Conservation (phyloP, 208 protist species). For the Trichomonas vaginalis region DNA sequence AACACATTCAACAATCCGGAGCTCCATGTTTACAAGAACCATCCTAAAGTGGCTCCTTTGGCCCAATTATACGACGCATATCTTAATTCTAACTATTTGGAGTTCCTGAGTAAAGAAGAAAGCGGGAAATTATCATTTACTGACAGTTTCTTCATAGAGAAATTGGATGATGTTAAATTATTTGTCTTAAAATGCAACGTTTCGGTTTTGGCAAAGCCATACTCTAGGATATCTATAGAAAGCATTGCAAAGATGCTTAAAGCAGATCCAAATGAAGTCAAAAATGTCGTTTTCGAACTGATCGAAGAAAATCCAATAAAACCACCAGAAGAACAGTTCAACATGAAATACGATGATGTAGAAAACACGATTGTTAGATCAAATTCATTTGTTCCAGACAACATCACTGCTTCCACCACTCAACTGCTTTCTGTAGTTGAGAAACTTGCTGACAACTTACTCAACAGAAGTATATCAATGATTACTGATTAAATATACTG, state of each 20-base stretch:
- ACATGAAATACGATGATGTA: not conserved
- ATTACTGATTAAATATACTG: too few species aligned
- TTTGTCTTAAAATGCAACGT: not conserved
- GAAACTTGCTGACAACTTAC: too few species aligned
- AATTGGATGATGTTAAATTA: not conserved
- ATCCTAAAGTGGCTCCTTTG: not conserved
- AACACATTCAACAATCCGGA: not conserved
- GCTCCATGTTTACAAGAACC: not conserved
- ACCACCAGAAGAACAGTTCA: not conserved
- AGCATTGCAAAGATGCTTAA: not conserved
- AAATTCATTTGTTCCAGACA: not conserved
- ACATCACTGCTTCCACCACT: too few species aligned
- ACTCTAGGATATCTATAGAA: not conserved
- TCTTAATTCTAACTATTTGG: not conserved
- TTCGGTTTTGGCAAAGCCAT: not conserved
- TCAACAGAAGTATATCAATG: too few species aligned
- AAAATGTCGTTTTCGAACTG: not conserved
- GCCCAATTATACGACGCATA: not conserved
- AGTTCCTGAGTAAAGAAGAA: not conserved
- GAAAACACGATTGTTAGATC: not conserved
- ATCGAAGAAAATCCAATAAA: not conserved
- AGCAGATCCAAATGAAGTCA: not conserved
- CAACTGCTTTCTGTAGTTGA: too few species aligned
- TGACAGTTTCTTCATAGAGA: not conserved
- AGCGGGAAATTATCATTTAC: not conserved